Base-by-base conservation (phyloP, 768 basidiomycete species). In the Hericium rajendrae region DNA sequence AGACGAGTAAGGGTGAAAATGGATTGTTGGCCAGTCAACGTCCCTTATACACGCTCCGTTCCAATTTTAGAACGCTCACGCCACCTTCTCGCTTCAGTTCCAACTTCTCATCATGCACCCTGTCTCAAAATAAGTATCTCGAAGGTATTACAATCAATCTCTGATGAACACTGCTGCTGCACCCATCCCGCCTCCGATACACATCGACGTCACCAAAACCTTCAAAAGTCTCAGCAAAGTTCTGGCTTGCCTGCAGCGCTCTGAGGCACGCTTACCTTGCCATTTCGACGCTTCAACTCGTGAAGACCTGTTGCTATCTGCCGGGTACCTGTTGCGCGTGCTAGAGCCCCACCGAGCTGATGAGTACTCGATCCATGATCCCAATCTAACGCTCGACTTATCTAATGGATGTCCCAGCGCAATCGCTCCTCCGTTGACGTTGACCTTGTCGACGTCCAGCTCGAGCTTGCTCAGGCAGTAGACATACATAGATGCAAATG, bases 131-230 rank as follows among this genome's bases (percentile, higher is more conserved):
- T 43, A 46, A 32, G 8, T 32, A 32, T 32, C 32, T 1, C 32
- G 9, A 32, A 46, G 9, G 8, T 32, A 32, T 32, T 10, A 32
- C 32, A 32, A 32, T 32, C 54, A 66, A 37, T 88, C 86, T 53
- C 79, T 74, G 2, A 89, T 70, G 69, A 91, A 89, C 16, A 89
- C 74, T 0, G 74, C 85, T 18, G 88, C 89, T 9, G 90, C 91
- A n/a, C 91, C 91, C 90, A 92, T 92, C n/a, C 91, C 89, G 11
- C 85, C 86, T 16, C 86, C 84, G 10, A 94, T 85, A 66, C 91
- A 94, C 91, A 94, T 93, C 16, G 84, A 84, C 2, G 89, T 91
- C 20, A 91, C 79, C 51, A 94, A 74, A 8, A 94, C 73, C 88
- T 88, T 32, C 12, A 28, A 16, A 16, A 46, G 16, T 22, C 6